Conservation (phyloP, 345 rosid species). For the Hevea brasiliensis region DNA sequence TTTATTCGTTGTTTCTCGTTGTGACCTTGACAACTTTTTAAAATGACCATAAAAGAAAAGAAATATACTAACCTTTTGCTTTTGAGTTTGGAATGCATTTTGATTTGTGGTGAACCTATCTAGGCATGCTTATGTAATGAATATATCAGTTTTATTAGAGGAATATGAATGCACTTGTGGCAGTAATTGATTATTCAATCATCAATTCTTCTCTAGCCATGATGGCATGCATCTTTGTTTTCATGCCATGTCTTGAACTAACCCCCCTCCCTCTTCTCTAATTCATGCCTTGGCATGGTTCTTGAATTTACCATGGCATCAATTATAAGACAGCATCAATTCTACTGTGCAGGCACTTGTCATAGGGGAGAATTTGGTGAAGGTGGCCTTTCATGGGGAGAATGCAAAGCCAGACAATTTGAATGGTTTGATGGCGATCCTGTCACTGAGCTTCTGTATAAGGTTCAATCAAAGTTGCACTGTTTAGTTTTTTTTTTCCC, state of each 20-base stretch:
- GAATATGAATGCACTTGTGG: neutral
- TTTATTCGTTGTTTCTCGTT: neutral
- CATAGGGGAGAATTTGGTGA: constrained; percentile 98
- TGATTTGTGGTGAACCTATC: neutral
- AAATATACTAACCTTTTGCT: neutral
- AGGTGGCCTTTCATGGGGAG: constrained; percentile 97
- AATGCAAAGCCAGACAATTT: constrained; percentile 68
- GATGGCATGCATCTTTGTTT: neutral
- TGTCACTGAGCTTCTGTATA: constrained; percentile 58
- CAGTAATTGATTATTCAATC: neutral
- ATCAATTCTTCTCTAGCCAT: neutral
- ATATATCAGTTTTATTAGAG: neutral
- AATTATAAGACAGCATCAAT: neutral
- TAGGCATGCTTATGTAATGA: neutral
- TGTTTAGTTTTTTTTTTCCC: neutral
- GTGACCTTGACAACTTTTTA: neutral
- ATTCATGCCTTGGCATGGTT: neutral
- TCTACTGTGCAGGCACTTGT: constrained; percentile 60
- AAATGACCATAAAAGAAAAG: neutral
- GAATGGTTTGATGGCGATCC: constrained; percentile 91
- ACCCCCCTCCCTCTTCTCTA: too few species aligned
- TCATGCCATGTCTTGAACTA: neutral
- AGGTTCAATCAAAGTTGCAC: constrained; percentile 40
- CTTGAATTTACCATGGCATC: neutral
- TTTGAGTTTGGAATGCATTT: neutral